Percentiles rank a stretch among this genome's conserved stretches.
Evolutionary conservation across 257 asterid species (phyloP).

Genomic region (Ehretia macrophylla): DNA sequence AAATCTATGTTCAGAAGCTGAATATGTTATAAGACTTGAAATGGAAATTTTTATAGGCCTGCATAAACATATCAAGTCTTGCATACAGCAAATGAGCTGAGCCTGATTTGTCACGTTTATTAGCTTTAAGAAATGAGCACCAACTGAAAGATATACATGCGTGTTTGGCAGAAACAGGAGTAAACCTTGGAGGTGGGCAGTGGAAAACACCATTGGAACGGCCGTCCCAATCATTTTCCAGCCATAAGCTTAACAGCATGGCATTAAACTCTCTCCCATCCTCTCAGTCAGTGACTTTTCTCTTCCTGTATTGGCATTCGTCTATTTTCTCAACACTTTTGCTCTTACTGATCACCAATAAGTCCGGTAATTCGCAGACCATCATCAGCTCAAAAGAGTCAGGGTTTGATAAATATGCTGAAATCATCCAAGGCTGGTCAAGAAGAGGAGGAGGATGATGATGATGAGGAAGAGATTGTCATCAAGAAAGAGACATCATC

Average conservation of each 20-base stretch:
- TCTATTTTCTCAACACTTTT: background rate
- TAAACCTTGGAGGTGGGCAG: slow-evolving; percentile 53
- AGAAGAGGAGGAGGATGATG: slow-evolving; percentile 78
- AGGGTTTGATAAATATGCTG: slow-evolving; percentile 71
- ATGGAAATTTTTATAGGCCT: background rate
- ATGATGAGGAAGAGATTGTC: slow-evolving; percentile 60
- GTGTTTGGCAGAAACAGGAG: slow-evolving; percentile 47
- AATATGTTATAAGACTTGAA: too few species aligned
- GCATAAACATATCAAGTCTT: background rate
- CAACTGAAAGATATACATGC: slow-evolving; percentile 7
- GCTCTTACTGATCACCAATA: background rate
- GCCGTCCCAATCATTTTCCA: slow-evolving; percentile 59
- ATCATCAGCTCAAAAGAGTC: slow-evolving; percentile 58
- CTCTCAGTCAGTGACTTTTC: slow-evolving; percentile 57
- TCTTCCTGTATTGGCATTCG: slow-evolving; percentile 10
- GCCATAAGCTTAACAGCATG: slow-evolving; percentile 36
- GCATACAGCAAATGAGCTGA: background rate
- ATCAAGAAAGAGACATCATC: slow-evolving; percentile 69
- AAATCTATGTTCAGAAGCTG: too few species aligned
- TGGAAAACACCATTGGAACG: slow-evolving; percentile 56
- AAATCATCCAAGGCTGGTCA: slow-evolving; percentile 58
- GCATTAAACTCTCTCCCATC: slow-evolving; percentile 68
- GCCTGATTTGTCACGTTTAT: background rate
- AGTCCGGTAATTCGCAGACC: slow-evolving; percentile 40
- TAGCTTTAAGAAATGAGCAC: slow-evolving; percentile 7